Conservation (phyloP, 768 basidiomycete species). For the Paxillus ammoniavirescens region DNA sequence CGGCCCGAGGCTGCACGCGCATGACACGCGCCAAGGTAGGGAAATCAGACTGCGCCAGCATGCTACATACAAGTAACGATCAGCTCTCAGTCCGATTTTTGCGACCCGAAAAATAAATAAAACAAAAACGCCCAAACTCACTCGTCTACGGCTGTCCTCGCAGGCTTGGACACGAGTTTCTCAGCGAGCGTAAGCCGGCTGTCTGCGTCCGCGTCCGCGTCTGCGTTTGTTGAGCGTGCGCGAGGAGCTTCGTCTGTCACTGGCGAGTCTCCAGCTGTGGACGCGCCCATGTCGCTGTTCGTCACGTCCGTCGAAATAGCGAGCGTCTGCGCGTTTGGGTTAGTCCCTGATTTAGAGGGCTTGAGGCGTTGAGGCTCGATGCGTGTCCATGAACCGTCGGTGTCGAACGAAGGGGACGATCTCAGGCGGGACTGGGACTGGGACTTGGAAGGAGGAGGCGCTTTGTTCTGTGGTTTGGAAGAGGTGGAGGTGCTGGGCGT, state of each 20-base stretch:
- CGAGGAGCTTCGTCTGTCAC: conserved; percentile 7
- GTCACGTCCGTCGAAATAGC: conserved; percentile 34
- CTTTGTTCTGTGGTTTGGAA: not conserved
- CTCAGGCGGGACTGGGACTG: conserved; percentile 11
- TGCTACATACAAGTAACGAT: conserved; percentile 38
- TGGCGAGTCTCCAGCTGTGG: conserved; percentile 45
- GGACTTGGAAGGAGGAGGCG: conserved; percentile 6
- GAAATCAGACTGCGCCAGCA: conserved; percentile 59
- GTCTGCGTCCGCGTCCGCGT: conserved; percentile 20
- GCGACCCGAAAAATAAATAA: too few species aligned
- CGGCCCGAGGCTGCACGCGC: conserved; percentile 58
- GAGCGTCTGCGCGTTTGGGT: conserved; percentile 5
- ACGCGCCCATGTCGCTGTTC: conserved; percentile 52
- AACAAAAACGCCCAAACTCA: conserved; percentile 33
- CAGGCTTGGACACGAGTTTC: conserved; percentile 59
- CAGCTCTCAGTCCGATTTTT: not conserved
- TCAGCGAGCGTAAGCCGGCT: conserved; percentile 53
- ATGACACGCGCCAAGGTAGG: conserved; percentile 62
- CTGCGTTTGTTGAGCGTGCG: conserved; percentile 35
- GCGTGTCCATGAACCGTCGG: conserved; percentile 70
- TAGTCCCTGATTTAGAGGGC: conserved; percentile 9
- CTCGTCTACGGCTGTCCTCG: conserved; percentile 71
- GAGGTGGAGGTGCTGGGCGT: not conserved
- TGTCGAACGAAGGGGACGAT: conserved; percentile 35
- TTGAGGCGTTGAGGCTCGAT: conserved; percentile 45